phyloP scores from a whole-genome alignment of 2,329 filamentous ascomycete genomes.

The Arthrobotrys iridis region DNA sequence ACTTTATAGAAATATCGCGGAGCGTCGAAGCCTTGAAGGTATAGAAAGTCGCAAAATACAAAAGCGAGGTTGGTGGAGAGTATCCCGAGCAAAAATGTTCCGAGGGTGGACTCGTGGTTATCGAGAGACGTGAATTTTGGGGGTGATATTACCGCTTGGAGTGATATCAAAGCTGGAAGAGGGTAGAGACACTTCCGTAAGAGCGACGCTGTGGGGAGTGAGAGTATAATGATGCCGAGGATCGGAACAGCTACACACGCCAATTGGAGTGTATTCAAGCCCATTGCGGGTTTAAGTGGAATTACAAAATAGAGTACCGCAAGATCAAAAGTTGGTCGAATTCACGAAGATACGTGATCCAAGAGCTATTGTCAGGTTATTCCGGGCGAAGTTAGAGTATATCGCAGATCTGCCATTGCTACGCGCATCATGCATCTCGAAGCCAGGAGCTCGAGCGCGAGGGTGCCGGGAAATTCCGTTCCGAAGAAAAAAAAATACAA shows the following conservation, averaged over 20 bases:
- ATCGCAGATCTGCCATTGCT: too few relatives aligned
- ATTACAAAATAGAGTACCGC: not conserved
- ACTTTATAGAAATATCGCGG: constrained; percentile 20
- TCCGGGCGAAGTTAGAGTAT: too few relatives aligned
- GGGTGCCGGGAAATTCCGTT: too few relatives aligned
- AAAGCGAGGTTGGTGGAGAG: not conserved
- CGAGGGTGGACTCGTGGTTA: not conserved
- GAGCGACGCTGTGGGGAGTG: constrained; percentile 8
- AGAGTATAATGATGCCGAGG: constrained; percentile 1
- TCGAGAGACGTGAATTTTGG: not conserved
- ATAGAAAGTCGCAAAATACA: constrained; percentile 17
- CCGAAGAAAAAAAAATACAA: too few relatives aligned
- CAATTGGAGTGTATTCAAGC: not conserved
- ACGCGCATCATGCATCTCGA: too few relatives aligned
- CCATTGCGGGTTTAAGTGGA: not conserved
- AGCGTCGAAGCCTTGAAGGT: constrained; percentile 35
- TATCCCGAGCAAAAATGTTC: constrained; percentile 10
- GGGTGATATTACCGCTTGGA: constrained; percentile 2
- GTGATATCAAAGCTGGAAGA: not conserved
- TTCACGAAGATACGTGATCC: too few relatives aligned
- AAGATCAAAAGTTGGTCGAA: too few relatives aligned
- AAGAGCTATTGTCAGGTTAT: too few relatives aligned
- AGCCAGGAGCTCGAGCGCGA: too few relatives aligned
- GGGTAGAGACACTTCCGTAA: constrained; percentile 9
- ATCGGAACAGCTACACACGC: constrained; percentile 11